These are phyloP conservation scores for Saccharata proteae DNA, from an alignment of 2,329 filamentous ascomycete species.

Conservation along the genomic window DNA sequence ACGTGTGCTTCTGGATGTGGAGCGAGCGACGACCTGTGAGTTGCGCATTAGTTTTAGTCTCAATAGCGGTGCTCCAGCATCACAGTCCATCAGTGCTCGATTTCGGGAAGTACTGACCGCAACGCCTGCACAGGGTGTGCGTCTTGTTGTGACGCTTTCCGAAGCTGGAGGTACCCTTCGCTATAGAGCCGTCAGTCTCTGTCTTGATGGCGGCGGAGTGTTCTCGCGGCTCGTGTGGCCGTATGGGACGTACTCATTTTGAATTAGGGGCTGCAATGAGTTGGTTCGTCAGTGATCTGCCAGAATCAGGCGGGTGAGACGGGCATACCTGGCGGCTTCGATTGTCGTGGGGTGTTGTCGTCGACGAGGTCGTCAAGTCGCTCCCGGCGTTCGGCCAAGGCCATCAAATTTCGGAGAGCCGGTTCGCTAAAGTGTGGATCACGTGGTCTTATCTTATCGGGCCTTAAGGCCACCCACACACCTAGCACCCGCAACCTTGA, in stretches of 20 bases:
- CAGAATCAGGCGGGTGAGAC: neutral
- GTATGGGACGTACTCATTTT: conserved; percentile 44
- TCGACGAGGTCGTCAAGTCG: conserved; percentile 9
- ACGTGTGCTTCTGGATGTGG: conserved; percentile 99
- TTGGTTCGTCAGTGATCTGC: no score
- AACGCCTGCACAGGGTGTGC: conserved; percentile 96
- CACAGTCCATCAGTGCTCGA: conserved; percentile 6
- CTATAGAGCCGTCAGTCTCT: conserved; percentile 40
- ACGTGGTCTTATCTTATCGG: no score
- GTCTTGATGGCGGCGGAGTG: conserved; percentile 13
- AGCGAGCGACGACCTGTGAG: conserved; percentile 77
- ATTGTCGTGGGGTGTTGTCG: conserved; percentile 9
- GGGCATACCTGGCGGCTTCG: conserved; percentile 6
- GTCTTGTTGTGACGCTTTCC: conserved; percentile 92
- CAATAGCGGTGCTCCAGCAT: no score
- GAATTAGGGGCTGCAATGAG: conserved; percentile 37
- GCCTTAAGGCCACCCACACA: no score
- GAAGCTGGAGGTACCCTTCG: conserved; percentile 62
- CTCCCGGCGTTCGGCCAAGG: neutral
- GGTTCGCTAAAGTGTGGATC: neutral
- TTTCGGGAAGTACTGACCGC: conserved; percentile 56
- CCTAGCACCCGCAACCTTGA: no score
- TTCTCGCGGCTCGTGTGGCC: conserved; percentile 2
- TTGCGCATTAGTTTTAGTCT: conserved; percentile 23
- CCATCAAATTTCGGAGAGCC: neutral